phyloP scores from a whole-genome alignment of 2,329 filamentous ascomycete genomes.

The Venturia carpophila region DNA sequence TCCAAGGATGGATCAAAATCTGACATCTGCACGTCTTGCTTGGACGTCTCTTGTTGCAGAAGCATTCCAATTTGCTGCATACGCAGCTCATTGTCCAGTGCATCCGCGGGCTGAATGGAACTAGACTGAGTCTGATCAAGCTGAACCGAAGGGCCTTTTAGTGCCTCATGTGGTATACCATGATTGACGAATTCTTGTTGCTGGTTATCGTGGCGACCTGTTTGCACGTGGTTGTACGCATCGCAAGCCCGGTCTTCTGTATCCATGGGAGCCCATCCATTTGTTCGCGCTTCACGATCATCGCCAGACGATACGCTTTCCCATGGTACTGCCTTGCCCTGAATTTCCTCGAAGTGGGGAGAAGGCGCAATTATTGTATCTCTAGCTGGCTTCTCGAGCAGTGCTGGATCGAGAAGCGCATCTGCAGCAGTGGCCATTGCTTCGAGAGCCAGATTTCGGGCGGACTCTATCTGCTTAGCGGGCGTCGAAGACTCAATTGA shows the following conservation, averaged over 20 bases:
- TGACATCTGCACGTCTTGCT: neutral
- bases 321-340: neutral
- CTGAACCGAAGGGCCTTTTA: neutral
- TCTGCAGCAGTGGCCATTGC: constrained; percentile 9
- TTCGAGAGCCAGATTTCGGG: constrained; percentile 4
- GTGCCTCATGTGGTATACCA: neutral
- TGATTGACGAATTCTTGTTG: neutral
- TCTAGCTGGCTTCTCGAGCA: neutral
- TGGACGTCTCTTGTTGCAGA: constrained; percentile 2
- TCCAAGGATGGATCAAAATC: neutral
- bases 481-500: neutral
- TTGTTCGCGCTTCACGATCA: neutral
- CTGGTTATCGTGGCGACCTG: neutral
- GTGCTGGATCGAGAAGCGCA: constrained; percentile 7
- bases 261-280: neutral
- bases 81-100: neutral
- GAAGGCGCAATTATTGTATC: neutral
- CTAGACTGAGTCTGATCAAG: neutral
- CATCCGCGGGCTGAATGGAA: neutral
- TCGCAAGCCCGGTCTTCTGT: neutral
- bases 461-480: neutral
- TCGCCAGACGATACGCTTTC: neutral
- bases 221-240: neutral
- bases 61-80: constrained; percentile 4
- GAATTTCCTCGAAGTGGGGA: neutral